These are phyloP conservation scores for Sordariomycetes sp. DNA, from an alignment of 2,329 filamentous ascomycete genomes.

Conservation along the genomic window DNA sequence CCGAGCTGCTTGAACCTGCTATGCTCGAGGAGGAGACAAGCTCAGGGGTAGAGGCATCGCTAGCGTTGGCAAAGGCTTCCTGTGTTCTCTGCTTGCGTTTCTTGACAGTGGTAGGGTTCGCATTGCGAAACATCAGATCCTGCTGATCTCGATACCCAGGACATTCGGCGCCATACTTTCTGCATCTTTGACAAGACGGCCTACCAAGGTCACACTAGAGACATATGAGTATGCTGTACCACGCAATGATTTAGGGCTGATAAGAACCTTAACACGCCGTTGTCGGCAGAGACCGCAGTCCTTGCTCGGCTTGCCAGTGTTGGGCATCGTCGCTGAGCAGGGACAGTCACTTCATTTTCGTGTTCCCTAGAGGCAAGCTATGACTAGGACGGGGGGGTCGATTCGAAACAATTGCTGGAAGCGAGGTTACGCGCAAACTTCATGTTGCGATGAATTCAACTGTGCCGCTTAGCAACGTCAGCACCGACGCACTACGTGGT, in stretches of 20 bases:
- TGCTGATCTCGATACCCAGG: slow-evolving; percentile 29
- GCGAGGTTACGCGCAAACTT: no score
- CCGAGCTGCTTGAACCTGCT: neutral
- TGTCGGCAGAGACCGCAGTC: slow-evolving; percentile 30
- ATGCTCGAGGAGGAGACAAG: neutral
- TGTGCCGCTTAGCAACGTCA: no score
- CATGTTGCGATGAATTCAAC: no score
- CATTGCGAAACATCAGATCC: slow-evolving; percentile 28
- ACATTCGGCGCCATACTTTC: slow-evolving; percentile 28
- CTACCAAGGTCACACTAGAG: slow-evolving; percentile 26
- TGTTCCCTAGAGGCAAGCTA: no score
- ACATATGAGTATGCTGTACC: no score
- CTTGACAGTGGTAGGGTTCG: slow-evolving; percentile 16
- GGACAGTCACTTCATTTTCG: no score
- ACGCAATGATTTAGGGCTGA: neutral
- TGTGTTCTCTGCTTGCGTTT: slow-evolving; percentile 17
- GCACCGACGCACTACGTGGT: no score
- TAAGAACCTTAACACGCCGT: slow-evolving; percentile 28
- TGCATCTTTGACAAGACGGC: slow-evolving; percentile 28
- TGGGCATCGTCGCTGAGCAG: slow-evolving; percentile 22
- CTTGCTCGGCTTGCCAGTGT: slow-evolving; percentile 28
- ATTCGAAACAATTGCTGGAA: no score
- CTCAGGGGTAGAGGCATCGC: slow-evolving; percentile 1
- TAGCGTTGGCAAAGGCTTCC: neutral
- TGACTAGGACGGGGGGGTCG: no score